Conservation (phyloP, 768 basidiomycete genomes). For the Ramaria sp. region DNA sequence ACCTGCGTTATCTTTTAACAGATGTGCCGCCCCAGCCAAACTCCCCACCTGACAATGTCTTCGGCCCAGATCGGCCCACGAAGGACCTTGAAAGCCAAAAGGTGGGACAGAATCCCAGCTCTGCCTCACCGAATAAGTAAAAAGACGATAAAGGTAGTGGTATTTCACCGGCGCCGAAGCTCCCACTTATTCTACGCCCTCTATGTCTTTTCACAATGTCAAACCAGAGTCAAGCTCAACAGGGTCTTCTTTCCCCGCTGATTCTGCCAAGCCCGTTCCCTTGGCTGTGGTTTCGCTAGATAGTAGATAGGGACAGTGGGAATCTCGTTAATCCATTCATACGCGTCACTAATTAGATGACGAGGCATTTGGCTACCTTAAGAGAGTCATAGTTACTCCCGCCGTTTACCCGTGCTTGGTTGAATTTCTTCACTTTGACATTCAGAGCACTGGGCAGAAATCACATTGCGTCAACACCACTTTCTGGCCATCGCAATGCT, state of each 20-base stretch:
- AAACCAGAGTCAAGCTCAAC: constrained; percentile 84
- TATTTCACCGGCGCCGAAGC: too few species aligned
- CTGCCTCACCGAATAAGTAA: too few species aligned
- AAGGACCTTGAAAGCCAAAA: too few species aligned
- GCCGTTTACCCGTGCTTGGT: constrained; percentile 70
- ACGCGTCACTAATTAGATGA: constrained; percentile 17
- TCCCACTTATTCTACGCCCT: constrained; percentile 72
- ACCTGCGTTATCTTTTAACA: too few species aligned
- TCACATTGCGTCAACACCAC: constrained; percentile 74
- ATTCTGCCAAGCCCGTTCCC: constrained; percentile 69
- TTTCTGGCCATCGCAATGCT: constrained; percentile 69
- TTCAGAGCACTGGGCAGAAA: constrained; percentile 78
- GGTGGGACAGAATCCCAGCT: too few species aligned
- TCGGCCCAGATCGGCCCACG: too few species aligned
- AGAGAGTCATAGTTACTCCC: constrained; percentile 76
- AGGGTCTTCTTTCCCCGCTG: constrained; percentile 81
- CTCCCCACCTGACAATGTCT: too few species aligned
- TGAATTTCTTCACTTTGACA: constrained; percentile 77
- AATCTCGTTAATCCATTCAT: constrained; percentile 33
- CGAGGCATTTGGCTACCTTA: constrained; percentile 75
- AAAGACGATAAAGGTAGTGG: too few species aligned
- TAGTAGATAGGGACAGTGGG: constrained; percentile 36
- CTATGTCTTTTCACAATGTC: constrained; percentile 78
- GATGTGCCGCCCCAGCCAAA: too few species aligned
- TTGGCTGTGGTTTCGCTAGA: constrained; percentile 35